These are phyloP conservation scores for Penicillium rolfsii DNA, from an alignment of 2,329 filamentous ascomycete species.

Conservation along the genomic window DNA sequence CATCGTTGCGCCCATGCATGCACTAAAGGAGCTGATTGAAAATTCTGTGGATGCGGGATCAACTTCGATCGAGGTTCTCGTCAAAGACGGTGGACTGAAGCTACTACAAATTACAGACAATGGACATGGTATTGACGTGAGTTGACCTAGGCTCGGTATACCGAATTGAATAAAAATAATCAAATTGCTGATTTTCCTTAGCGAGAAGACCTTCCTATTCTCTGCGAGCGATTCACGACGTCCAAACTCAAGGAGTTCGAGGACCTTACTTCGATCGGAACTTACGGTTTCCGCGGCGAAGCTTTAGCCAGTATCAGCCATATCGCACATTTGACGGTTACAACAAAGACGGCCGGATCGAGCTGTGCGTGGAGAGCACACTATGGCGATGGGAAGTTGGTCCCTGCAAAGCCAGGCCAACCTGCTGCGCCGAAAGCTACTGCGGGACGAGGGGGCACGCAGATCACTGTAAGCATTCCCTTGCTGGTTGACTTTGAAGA, in stretches of 20 bases:
- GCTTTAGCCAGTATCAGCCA: slow-evolving; percentile 97
- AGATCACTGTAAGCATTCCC: slow-evolving; percentile 70
- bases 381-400: slow-evolving; percentile 80
- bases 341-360: slow-evolving; percentile 87
- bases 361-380: slow-evolving; percentile 87
- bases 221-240: slow-evolving; percentile 95
- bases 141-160: slow-evolving; percentile 30
- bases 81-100: slow-evolving; percentile 95
- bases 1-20: slow-evolving; percentile 94
- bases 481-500: neutral
- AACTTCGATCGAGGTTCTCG: slow-evolving; percentile 83
- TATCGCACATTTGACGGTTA: slow-evolving; percentile 93
- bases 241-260: slow-evolving; percentile 95
- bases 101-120: slow-evolving; percentile 97
- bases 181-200: slow-evolving; percentile 42
- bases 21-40: slow-evolving; percentile 93
- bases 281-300: slow-evolving; percentile 97
- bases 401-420: slow-evolving; percentile 84
- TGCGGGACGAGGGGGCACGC: slow-evolving; percentile 85
- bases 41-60: slow-evolving; percentile 98
- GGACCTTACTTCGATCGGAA: slow-evolving; percentile 84
- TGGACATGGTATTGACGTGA: slow-evolving; percentile 88
- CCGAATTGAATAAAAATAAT: neutral
- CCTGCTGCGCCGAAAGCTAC: slow-evolving; percentile 81
- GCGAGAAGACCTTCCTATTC: slow-evolving; percentile 87